Evolutionary conservation across 495 filamentous ascomycete genomes (phyloP).

Genomic region (Talaromyces liani): DNA sequence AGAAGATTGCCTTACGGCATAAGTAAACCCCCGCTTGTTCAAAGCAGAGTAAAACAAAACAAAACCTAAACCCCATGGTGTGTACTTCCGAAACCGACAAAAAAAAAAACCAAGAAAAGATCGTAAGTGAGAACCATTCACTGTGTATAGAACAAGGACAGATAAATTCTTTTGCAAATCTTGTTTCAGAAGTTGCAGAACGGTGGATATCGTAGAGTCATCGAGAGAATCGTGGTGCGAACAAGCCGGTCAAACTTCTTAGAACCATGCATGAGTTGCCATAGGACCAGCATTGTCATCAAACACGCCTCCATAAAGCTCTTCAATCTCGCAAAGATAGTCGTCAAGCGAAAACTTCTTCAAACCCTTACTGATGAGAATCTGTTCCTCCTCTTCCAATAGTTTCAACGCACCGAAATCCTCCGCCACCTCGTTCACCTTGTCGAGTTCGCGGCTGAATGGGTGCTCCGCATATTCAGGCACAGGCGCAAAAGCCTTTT

Average conservation of each 20-base stretch:
- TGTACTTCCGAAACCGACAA: not conserved
- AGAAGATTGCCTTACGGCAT: not conserved
- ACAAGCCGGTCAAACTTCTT: constrained; percentile 5
- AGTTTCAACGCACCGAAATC: constrained; percentile 63
- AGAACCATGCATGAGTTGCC: constrained; percentile 35
- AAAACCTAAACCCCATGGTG: constrained; percentile 1
- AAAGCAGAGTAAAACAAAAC: not conserved
- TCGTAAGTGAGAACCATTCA: not conserved
- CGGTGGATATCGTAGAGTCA: constrained; percentile 7
- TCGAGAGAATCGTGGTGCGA: not conserved
- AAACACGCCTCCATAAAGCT: constrained; percentile 50
- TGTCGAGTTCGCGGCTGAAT: constrained; percentile 43
- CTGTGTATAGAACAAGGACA: not conserved
- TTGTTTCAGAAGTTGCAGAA: not conserved
- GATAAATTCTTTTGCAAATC: not conserved
- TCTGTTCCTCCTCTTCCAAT: constrained; percentile 66
- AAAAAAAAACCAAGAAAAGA: not conserved
- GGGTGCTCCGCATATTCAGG: constrained; percentile 32
- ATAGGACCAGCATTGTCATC: constrained; percentile 37
- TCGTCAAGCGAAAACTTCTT: constrained; percentile 71
- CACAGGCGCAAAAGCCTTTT: constrained; percentile 30
- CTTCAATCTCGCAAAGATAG: constrained; percentile 75
- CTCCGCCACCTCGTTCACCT: constrained; percentile 66
- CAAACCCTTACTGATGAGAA: constrained; percentile 58
- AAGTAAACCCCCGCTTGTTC: not conserved